Percentiles rank a stretch among this genome's conserved stretches.
Conservation (phyloP, 176 grass and related monocot genomes). For the Zoysia japonica region DNA sequence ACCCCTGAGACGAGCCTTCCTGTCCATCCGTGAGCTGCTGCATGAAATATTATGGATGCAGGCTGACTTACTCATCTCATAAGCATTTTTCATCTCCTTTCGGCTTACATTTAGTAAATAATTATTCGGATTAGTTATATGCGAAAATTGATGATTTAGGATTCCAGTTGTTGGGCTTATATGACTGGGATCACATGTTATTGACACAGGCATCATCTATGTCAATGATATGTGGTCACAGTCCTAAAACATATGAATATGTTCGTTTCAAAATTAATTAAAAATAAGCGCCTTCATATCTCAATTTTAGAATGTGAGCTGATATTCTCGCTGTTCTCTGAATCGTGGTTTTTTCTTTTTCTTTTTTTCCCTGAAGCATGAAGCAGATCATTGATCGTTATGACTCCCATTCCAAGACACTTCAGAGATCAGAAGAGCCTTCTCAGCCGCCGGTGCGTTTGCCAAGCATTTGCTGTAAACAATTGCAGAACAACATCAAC, state of each 20-base stretch:
- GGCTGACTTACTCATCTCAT: background rate
- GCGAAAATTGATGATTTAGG: background rate
- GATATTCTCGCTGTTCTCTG: background rate
- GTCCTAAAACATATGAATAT: too few relatives aligned
- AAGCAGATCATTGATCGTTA: constrained; percentile 78
- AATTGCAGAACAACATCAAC: background rate
- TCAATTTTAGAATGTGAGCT: background rate
- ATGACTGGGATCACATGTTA: too few relatives aligned
- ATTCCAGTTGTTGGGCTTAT: too few relatives aligned
- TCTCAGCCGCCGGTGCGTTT: constrained; percentile 30
- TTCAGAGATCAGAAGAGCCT: constrained; percentile 43
- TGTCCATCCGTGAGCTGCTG: too few relatives aligned
- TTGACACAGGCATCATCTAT: too few relatives aligned
- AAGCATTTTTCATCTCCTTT: background rate
- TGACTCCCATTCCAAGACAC: constrained; percentile 53
- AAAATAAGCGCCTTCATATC: background rate
- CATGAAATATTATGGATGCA: background rate
- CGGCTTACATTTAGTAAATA: background rate
- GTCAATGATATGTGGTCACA: too few relatives aligned
- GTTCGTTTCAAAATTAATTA: background rate
- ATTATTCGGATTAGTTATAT: background rate
- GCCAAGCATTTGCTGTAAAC: background rate
- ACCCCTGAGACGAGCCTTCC: too few relatives aligned
- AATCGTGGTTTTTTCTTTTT: constrained; percentile 11
- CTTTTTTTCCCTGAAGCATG: constrained; percentile 47